phyloP scores from a whole-genome alignment of 192 early-diverging fungal species.

The Martensiomyces pterosporus region DNA sequence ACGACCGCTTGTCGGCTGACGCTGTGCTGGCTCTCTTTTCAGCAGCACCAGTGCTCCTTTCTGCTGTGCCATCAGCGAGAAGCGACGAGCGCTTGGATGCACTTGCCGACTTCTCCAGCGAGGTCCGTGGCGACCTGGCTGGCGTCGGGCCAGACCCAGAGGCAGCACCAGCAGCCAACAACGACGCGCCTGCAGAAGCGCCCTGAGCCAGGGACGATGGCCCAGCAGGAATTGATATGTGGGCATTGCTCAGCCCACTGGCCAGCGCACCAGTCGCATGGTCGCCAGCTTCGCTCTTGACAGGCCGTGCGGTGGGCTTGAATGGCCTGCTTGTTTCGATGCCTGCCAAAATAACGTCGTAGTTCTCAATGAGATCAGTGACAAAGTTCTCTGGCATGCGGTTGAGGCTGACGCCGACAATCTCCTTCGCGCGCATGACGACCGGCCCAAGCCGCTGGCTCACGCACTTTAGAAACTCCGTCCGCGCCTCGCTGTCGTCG shows the following conservation, averaged over 20 bases:
- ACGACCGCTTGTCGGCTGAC: constrained; percentile 2
- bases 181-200: not conserved
- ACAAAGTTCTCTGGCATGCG: constrained; percentile 38
- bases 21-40: constrained; percentile 14
- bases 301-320: constrained; percentile 24
- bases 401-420: constrained; percentile 31
- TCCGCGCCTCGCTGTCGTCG: constrained; percentile 8
- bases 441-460: constrained; percentile 42
- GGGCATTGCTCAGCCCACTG: not conserved
- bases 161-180: constrained; percentile 4
- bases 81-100: constrained; percentile 13
- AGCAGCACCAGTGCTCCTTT: too few relatives aligned
- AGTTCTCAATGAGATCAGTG: constrained; percentile 40
- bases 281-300: constrained; percentile 7
- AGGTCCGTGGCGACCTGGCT: not conserved
- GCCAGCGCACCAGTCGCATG: not conserved
- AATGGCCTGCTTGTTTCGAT: constrained; percentile 23
- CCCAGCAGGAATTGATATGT: too few relatives aligned
- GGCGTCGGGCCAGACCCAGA: not conserved
- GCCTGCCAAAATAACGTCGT: constrained; percentile 29
- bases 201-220: not conserved
- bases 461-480: constrained; percentile 27
- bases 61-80: not conserved
- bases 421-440: constrained; percentile 43
- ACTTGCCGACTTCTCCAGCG: constrained; percentile 1